phyloP scores from a whole-genome alignment of 306 rosid species.

The Rubus parviflorus region DNA sequence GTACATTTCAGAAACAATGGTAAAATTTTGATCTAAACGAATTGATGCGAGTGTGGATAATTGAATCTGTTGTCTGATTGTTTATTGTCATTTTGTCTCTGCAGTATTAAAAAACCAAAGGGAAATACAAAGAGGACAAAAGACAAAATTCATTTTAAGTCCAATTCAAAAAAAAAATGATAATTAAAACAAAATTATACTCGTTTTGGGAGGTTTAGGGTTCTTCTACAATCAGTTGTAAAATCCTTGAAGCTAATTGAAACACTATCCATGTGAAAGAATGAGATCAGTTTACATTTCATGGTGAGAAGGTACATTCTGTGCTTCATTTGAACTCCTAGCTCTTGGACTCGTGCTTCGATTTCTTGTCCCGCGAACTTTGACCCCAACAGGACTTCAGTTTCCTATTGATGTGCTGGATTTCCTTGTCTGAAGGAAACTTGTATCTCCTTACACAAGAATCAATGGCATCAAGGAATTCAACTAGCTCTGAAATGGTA shows the following conservation, averaged over 20 bases:
- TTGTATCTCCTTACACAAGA: constrained; percentile 61
- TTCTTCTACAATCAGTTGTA: too few relatives aligned
- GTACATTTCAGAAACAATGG: not conserved
- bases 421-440: constrained; percentile 73
- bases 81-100: not conserved
- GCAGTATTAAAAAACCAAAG: not conserved
- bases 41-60: not conserved
- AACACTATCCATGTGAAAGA: not conserved
- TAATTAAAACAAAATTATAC: not conserved
- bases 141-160: too few relatives aligned
- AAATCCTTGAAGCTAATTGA: not conserved
- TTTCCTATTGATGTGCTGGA: constrained; percentile 79
- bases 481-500: constrained; percentile 56
- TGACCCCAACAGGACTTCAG: constrained; percentile 88
- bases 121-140: not conserved
- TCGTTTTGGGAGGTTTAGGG: not conserved
- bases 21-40: not conserved
- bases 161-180: not conserved
- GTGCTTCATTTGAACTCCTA: constrained; percentile 56
- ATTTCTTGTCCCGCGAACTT: constrained; percentile 85
- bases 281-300: constrained; percentile 13
- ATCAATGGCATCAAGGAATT: constrained; percentile 57
- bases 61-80: not conserved
- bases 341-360: constrained; percentile 82
- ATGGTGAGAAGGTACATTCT: constrained; percentile 23